These are phyloP conservation scores for Phylloporus sp. DNA, from an alignment of 768 basidiomycete genomes.

Conservation along the genomic window DNA sequence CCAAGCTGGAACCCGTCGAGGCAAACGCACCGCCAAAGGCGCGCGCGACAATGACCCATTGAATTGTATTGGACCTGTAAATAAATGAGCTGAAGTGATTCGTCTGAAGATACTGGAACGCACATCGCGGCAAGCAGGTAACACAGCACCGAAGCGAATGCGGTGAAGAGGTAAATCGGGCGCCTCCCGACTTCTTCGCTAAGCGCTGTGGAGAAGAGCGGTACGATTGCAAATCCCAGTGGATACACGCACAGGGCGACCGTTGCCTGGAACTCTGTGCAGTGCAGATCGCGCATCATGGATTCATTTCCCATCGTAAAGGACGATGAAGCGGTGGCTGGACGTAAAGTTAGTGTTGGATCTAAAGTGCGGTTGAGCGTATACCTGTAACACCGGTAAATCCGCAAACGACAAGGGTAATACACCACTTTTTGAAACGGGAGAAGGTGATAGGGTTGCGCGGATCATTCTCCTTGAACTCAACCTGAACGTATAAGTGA, in stretches of 20 bases:
- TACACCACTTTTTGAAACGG: conserved; percentile 36
- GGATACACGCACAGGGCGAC: conserved; percentile 49
- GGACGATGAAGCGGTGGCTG: conserved; percentile 48
- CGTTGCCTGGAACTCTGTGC: conserved; percentile 41
- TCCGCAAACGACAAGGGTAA: conserved; percentile 29
- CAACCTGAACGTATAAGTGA: conserved; percentile 26
- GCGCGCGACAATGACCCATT: conserved; percentile 55
- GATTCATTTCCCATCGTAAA: conserved; percentile 52
- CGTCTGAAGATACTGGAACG: background rate
- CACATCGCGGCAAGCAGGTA: conserved; percentile 35
- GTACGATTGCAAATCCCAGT: conserved; percentile 57
- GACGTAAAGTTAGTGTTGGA: background rate
- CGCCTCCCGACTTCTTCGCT: conserved; percentile 67
- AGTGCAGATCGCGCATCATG: conserved; percentile 46
- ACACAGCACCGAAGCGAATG: conserved; percentile 39
- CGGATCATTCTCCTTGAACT: conserved; percentile 34
- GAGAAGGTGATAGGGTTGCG: conserved; percentile 37
- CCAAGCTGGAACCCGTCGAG: conserved; percentile 64
- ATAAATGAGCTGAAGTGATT: background rate
- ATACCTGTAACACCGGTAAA: conserved; percentile 28
- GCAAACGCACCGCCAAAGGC: conserved; percentile 61
- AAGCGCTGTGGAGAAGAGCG: conserved; percentile 60
- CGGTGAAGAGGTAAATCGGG: conserved; percentile 51
- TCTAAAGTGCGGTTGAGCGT: background rate
- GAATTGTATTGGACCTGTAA: conserved; percentile 38